Evolutionary conservation across 441 rosid species (phyloP), one percentile per base, ranked within the genome.

Genomic region (Populus tomentosa): DNA sequence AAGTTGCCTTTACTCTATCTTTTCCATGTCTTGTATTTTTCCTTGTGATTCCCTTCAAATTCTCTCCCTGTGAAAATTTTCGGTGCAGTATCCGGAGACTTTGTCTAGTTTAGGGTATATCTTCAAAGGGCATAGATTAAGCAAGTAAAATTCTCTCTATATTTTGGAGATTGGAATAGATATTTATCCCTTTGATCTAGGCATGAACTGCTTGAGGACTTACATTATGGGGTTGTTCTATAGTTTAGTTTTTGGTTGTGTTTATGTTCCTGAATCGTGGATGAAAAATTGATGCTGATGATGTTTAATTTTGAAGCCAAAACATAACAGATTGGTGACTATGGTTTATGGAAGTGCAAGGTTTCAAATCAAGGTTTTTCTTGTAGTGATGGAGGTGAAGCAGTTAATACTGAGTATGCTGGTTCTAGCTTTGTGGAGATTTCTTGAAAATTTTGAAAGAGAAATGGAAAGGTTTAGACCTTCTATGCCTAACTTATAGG

Each of bases 101-200:
- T 42, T 73, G 79, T 76, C 80, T 79, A 80, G 86, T 69, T 73
- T 87, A 82, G 88, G 82, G 63, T 70, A 69, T 74, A 72, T 80
- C 56, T 73, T 36, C 53, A 71, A 74, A 76, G 86, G 83, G 79
- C 65, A 71, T 78, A 70, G 79, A 82, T 68, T 71, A 70, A 77
- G 84, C 33, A 26, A 11, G 21, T 72, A 77, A 67, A 72, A 26
- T 75, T 13, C 61, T 70, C 78, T 67, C 36, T 80, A 69, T 78
- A 67, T 74, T 32, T 71, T 74, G 83, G 82, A 79, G 83, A 74
- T 71, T 76, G 74, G 69, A 74, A n/a, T 73, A 79, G 80, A 74
- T 38, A 18, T 78, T 61, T 79, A 69, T 72, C 40, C 76, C 40
- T 65, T 81, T 42, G 73, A 74, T 71, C 74, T 84, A 82, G 83